Percentiles rank a stretch among this genome's conserved stretches.
Evolutionary conservation across 352 stramenopile genomes (phyloP).

Genomic region (Phytophthora fragariae): DNA sequence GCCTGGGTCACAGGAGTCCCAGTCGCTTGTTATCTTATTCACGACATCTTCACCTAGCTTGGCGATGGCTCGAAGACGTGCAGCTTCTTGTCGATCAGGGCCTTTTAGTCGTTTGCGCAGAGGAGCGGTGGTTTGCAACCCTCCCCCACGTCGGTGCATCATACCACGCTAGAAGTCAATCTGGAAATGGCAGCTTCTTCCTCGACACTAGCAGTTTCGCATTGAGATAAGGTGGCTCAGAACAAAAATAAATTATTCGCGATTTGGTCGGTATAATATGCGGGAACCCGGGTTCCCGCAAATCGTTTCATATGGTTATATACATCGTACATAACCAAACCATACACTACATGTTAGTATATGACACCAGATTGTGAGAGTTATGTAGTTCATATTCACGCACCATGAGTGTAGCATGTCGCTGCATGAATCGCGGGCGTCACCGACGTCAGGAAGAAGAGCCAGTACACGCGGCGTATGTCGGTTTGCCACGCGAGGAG

Average conservation of each 20-base stretch:
- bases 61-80: not conserved
- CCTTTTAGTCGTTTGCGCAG: conserved; percentile 2
- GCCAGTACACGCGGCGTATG: too few species aligned
- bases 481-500: too few species aligned
- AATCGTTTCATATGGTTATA: not conserved
- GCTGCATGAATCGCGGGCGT: too few species aligned
- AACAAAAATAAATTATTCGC: conserved; percentile 1
- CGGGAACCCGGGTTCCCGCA: not conserved
- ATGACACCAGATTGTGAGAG: too few species aligned
- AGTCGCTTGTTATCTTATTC: not conserved
- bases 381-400: too few species aligned
- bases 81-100: conserved; percentile 2
- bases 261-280: not conserved
- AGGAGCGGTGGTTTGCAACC: not conserved
- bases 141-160: conserved; percentile 4
- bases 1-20: conserved; percentile 2
- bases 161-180: not conserved
- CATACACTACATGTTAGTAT: too few species aligned
- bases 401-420: too few species aligned
- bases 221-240: not conserved
- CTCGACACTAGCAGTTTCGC: not conserved
- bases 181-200: conserved; percentile 2
- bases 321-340: too few species aligned
- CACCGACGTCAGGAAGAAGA: too few species aligned
- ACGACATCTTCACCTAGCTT: conserved; percentile 6